Percentiles rank a stretch among this genome's conserved stretches.
phyloP scores from a whole-genome alignment of 345 rosid genomes.

The Lepidium aucheri region DNA sequence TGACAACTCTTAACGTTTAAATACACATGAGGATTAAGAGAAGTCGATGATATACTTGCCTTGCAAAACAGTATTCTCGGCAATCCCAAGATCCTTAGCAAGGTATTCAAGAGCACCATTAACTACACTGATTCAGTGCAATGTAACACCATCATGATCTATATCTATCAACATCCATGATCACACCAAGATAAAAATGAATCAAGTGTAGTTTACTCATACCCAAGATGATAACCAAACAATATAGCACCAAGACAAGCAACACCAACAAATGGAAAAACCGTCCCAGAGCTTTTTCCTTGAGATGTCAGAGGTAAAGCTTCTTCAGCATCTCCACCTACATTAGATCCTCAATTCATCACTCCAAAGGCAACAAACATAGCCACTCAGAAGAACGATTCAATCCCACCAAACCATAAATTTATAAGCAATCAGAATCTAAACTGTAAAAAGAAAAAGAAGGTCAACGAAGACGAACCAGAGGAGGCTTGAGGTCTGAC shows the following conservation, averaged over 20 bases:
- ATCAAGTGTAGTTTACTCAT: conserved; percentile 15
- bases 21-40: not conserved
- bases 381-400: not conserved
- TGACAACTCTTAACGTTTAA: not conserved
- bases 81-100: conserved; percentile 89
- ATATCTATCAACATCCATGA: not conserved
- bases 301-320: conserved; percentile 38
- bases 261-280: conserved; percentile 83
- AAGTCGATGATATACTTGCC: conserved; percentile 41
- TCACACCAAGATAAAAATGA: not conserved
- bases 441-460: not conserved
- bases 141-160: not conserved
- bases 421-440: not conserved
- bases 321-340: conserved; percentile 69
- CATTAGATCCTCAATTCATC: conserved; percentile 10
- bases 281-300: conserved; percentile 58
- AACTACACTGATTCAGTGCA: conserved; percentile 56
- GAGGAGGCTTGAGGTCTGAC: conserved; percentile 59
- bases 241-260: conserved; percentile 94
- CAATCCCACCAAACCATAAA: not conserved
- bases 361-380: not conserved
- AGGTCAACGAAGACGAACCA: conserved; percentile 39
- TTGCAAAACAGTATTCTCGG: conserved; percentile 77
- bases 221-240: conserved; percentile 99
- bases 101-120: conserved; percentile 96